Evolutionary conservation across 805 yeast genomes (phyloP).

Genomic region (Saccharomycopsis sp.): DNA sequence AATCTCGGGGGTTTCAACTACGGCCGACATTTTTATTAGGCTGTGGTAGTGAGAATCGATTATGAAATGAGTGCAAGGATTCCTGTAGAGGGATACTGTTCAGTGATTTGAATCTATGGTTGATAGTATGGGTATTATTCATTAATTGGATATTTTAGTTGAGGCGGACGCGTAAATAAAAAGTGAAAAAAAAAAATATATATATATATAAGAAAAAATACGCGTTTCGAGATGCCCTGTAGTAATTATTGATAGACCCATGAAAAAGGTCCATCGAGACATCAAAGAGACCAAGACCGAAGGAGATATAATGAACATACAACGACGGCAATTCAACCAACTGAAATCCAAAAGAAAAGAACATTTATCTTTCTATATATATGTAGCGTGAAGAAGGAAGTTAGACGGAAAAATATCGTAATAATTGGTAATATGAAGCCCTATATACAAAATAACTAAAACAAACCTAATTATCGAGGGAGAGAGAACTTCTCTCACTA

Average conservation of each 20-base stretch:
- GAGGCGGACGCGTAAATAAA: neutral
- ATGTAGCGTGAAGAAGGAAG: no score
- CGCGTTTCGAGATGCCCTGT: neutral
- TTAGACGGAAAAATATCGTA: no score
- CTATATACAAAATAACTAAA: neutral
- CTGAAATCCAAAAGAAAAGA: neutral
- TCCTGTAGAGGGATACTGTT: no score
- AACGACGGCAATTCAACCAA: neutral
- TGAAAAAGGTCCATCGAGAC: neutral
- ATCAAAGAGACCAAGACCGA: no score
- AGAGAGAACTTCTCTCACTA: slow-evolving; percentile 48
- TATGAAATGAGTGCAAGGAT: no score
- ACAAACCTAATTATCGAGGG: slow-evolving; percentile 37
- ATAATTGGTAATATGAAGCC: no score
- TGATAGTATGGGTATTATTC: no score
- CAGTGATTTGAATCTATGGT: no score
- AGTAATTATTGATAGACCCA: neutral
- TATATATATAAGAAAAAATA: neutral
- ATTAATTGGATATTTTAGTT: no score
- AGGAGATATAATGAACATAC: neutral
- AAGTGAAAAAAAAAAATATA: no score
- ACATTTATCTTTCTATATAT: no score
- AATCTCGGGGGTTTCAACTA: neutral
- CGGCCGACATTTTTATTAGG: neutral
- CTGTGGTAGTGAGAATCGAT: no score